Evolutionary conservation across 208 protist genomes (phyloP).

Genomic region (Angomonas ambiguus): DNA sequence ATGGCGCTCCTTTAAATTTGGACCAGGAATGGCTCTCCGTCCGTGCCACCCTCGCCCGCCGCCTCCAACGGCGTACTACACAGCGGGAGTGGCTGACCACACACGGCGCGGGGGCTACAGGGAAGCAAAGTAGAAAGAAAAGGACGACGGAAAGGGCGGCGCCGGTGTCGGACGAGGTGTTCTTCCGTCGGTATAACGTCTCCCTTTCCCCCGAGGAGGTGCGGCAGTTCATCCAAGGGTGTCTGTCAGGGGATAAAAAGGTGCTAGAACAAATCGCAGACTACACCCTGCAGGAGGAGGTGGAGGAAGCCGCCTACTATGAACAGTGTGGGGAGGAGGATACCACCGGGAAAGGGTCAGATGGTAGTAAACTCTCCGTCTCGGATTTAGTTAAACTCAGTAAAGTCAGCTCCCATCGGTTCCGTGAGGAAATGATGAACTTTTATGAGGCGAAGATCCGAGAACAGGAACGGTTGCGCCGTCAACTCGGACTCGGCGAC

Average conservation of each 20-base stretch:
- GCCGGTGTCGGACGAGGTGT: neutral
- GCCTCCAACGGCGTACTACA: slow-evolving; percentile 6
- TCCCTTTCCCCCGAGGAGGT: slow-evolving; percentile 62
- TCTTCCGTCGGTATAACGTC: slow-evolving; percentile 12
- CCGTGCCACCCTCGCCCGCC: slow-evolving; percentile 53
- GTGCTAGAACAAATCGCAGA: slow-evolving; percentile 1
- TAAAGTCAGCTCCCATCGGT: slow-evolving; percentile 41
- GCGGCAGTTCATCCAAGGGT: slow-evolving; percentile 29
- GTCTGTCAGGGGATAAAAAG: slow-evolving; percentile 28
- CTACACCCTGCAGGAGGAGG: slow-evolving; percentile 20
- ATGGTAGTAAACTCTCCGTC: neutral
- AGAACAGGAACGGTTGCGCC: slow-evolving; percentile 52
- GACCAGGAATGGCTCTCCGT: slow-evolving; percentile 77
- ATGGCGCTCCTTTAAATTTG: slow-evolving; percentile 72
- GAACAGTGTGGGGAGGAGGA: slow-evolving; percentile 19
- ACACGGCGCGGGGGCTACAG: neutral
- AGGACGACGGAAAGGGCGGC: neutral
- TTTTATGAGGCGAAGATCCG: slow-evolving; percentile 68
- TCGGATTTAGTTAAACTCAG: slow-evolving; percentile 5
- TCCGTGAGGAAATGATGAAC: slow-evolving; percentile 66
- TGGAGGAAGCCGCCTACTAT: slow-evolving; percentile 7
- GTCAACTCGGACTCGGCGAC: slow-evolving; percentile 40
- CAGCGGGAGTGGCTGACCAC: neutral
- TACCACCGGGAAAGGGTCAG: neutral
- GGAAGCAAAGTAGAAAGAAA: neutral